phyloP scores from a whole-genome alignment of 768 basidiomycete species.

The Podaxis sp. region DNA sequence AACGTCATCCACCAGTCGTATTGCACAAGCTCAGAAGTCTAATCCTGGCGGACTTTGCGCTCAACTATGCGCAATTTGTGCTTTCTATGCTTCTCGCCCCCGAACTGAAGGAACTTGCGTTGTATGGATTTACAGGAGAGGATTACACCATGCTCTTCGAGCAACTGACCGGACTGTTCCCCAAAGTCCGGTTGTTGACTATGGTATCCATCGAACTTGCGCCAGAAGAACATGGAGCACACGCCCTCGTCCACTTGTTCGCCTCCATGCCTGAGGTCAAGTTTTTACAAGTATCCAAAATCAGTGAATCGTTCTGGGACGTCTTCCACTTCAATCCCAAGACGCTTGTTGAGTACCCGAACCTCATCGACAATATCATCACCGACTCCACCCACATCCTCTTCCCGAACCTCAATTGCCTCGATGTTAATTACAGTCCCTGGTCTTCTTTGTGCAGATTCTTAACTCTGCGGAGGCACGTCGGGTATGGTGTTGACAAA shows the following conservation, averaged over 20 bases:
- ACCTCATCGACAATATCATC: not conserved
- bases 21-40: slow-evolving; percentile 53
- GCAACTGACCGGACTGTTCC: slow-evolving; percentile 47
- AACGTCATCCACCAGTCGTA: slow-evolving; percentile 33
- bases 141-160: slow-evolving; percentile 52
- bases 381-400: slow-evolving; percentile 11
- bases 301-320: slow-evolving; percentile 42
- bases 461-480: slow-evolving; percentile 9
- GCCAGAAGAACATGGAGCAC: slow-evolving; percentile 23
- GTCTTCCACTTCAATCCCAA: slow-evolving; percentile 42
- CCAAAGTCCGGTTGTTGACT: slow-evolving; percentile 54
- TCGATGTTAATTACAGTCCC: slow-evolving; percentile 13
- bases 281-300: slow-evolving; percentile 49
- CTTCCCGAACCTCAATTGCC: slow-evolving; percentile 11
- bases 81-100: slow-evolving; percentile 55
- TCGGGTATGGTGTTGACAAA: slow-evolving; percentile 13
- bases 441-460: slow-evolving; percentile 9
- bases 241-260: slow-evolving; percentile 48
- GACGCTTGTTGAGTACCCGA: slow-evolving; percentile 9
- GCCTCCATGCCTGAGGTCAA: slow-evolving; percentile 56
- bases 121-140: slow-evolving; percentile 51
- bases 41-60: slow-evolving; percentile 55
- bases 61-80: slow-evolving; percentile 46
- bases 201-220: slow-evolving; percentile 44
- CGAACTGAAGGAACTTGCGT: slow-evolving; percentile 53